Conservation (phyloP, 306 rosid species). For the Trifolium pratense region DNA sequence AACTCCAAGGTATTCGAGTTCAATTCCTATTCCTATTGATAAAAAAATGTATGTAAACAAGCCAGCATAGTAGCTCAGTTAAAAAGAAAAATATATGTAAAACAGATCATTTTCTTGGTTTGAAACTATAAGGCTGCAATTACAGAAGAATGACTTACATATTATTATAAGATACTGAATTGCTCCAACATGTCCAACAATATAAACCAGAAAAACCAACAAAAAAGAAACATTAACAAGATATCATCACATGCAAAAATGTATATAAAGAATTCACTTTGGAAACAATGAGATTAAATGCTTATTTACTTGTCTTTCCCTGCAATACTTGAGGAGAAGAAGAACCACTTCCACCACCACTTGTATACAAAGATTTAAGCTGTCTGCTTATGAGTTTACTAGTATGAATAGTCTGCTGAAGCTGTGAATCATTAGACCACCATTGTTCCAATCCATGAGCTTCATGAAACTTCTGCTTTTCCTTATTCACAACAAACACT, state of each 20-base stretch:
- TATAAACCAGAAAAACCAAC: neutral
- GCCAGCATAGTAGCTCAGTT: too few relatives aligned
- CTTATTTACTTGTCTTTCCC: conserved; percentile 45
- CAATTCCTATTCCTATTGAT: too few relatives aligned
- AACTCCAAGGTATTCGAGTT: too few relatives aligned
- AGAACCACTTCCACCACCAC: neutral
- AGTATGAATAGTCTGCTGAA: conserved; percentile 71
- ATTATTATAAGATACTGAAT: neutral
- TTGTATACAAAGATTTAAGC: conserved; percentile 70
- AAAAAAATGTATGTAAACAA: too few relatives aligned
- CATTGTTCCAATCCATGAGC: conserved; percentile 97
- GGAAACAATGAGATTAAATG: conserved; percentile 3
- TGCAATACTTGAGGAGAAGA: conserved; percentile 50
- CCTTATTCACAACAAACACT: conserved; percentile 79
- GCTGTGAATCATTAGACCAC: conserved; percentile 91
- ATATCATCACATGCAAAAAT: conserved; percentile 15
- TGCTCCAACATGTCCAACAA: conserved; percentile 17
- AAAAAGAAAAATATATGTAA: too few relatives aligned
- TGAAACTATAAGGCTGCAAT: neutral
- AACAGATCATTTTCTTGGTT: too few relatives aligned
- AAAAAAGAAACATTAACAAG: neutral
- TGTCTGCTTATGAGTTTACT: conserved; percentile 89
- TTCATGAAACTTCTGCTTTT: conserved; percentile 87
- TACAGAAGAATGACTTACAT: conserved; percentile 30
- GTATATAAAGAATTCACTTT: conserved; percentile 34